These are phyloP conservation scores for Venturia asperata DNA, from an alignment of 2,329 filamentous ascomycete species.

Conservation along the genomic window DNA sequence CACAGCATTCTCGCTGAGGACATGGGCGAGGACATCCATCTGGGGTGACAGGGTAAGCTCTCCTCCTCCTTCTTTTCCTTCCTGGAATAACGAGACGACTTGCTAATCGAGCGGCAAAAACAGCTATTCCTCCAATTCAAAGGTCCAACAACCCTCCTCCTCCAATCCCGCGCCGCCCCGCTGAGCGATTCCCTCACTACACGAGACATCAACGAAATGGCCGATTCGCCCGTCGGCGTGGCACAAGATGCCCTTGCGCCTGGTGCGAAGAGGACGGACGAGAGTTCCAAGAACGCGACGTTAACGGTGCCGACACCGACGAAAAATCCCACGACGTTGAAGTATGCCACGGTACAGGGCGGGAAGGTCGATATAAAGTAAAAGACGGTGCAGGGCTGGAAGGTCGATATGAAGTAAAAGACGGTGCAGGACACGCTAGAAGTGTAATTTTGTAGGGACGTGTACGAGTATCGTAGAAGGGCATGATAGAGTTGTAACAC, in stretches of 20 bases:
- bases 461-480: not conserved
- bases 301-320: not conserved
- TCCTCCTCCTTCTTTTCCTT: constrained; percentile 18
- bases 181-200: constrained; percentile 70
- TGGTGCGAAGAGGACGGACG: not conserved
- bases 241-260: constrained; percentile 49
- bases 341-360: constrained; percentile 15
- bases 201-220: constrained; percentile 83
- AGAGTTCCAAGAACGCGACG: not conserved
- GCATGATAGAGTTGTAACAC: not conserved
- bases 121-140: constrained; percentile 78
- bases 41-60: constrained; percentile 74
- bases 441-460: not conserved
- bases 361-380: constrained; percentile 19
- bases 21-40: constrained; percentile 70
- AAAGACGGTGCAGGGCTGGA: constrained; percentile 4
- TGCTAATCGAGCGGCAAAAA: not conserved
- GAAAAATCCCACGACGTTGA: constrained; percentile 14
- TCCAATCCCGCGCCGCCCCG: constrained; percentile 79
- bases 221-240: constrained; percentile 66
- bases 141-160: constrained; percentile 75
- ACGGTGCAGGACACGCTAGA: not conserved
- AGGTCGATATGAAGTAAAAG: constrained; percentile 17
- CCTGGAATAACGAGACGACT: no score
- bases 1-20: constrained; percentile 63